Evolutionary conservation across 345 rosid species (phyloP).

Genomic region (Bretschneidera sinensis): DNA sequence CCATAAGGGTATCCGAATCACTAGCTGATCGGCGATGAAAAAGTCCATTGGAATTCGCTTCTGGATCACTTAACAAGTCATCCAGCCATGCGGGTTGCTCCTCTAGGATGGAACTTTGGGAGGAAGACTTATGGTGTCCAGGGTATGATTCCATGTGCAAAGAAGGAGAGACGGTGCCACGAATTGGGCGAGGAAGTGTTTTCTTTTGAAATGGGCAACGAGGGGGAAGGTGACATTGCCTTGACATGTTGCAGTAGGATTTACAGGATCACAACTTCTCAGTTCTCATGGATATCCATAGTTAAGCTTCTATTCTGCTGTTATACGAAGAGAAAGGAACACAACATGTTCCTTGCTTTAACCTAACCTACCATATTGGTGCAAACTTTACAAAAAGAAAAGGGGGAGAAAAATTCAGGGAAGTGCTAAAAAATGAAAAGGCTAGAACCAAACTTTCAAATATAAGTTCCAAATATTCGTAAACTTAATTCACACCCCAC

Average conservation of each 20-base stretch:
- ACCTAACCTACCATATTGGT: conserved; percentile 14
- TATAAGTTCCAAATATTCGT: too few species aligned
- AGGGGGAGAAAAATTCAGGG: background rate
- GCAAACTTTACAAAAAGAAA: conserved; percentile 15
- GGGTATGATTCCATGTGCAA: conserved; percentile 23
- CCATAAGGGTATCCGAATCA: conserved; percentile 55
- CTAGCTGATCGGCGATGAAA: conserved; percentile 66
- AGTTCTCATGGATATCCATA: conserved; percentile 6
- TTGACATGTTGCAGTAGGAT: conserved; percentile 43
- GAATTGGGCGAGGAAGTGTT: conserved; percentile 23
- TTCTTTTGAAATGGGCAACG: conserved; percentile 64
- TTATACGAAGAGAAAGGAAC: conserved; percentile 6
- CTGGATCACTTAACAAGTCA: conserved; percentile 45
- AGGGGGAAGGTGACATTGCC: conserved; percentile 70
- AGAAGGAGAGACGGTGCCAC: conserved; percentile 29
- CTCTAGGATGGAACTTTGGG: conserved; percentile 43
- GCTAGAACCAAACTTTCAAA: too few species aligned
- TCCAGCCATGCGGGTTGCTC: conserved; percentile 67
- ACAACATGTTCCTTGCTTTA: conserved; percentile 22
- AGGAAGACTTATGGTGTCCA: conserved; percentile 37
- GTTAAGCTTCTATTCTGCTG: background rate
- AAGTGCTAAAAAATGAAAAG: background rate
- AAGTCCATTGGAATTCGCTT: conserved; percentile 29
- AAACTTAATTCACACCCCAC: too few species aligned
- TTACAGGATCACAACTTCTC: conserved; percentile 9